These are phyloP conservation scores for Vitis riparia DNA, from an alignment of 164 flowering plant species.

Conservation along the genomic window DNA sequence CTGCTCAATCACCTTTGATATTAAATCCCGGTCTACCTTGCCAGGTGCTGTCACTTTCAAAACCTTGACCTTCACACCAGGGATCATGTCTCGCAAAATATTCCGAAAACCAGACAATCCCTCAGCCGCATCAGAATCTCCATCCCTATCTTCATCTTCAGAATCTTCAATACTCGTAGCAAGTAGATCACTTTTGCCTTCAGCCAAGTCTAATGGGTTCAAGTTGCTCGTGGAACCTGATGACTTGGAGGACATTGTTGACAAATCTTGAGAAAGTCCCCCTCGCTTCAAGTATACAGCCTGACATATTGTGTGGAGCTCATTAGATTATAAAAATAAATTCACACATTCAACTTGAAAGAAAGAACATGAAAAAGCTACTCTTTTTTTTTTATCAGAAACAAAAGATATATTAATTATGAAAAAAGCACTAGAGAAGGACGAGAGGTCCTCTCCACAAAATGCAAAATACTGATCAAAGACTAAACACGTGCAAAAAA, in stretches of 20 bases:
- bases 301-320: conserved; percentile 23
- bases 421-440: too few species aligned
- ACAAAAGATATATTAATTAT: too few species aligned
- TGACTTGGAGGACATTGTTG: conserved; percentile 30
- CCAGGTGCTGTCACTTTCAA: conserved; percentile 69
- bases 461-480: too few species aligned
- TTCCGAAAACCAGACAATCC: conserved; percentile 56
- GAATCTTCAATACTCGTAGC: conserved; percentile 39
- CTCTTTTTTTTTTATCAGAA: too few species aligned
- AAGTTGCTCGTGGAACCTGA: conserved; percentile 30
- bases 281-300: conserved; percentile 78
- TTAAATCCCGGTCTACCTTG: conserved; percentile 61
- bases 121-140: conserved; percentile 55
- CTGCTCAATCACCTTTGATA: conserved; percentile 73
- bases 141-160: conserved; percentile 64
- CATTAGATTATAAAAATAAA: too few species aligned
- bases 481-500: too few species aligned
- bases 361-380: too few species aligned
- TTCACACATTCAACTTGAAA: neutral
- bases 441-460: too few species aligned
- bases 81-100: conserved; percentile 74
- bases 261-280: conserved; percentile 31
- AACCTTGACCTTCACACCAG: conserved; percentile 79
- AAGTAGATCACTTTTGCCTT: conserved; percentile 44
- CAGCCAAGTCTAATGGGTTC: conserved; percentile 42